Percentiles rank a stretch among this genome's conserved stretches.
Evolutionary conservation across 1,139 yeast species (phyloP).

Genomic region (Yamadazyma sp.): DNA sequence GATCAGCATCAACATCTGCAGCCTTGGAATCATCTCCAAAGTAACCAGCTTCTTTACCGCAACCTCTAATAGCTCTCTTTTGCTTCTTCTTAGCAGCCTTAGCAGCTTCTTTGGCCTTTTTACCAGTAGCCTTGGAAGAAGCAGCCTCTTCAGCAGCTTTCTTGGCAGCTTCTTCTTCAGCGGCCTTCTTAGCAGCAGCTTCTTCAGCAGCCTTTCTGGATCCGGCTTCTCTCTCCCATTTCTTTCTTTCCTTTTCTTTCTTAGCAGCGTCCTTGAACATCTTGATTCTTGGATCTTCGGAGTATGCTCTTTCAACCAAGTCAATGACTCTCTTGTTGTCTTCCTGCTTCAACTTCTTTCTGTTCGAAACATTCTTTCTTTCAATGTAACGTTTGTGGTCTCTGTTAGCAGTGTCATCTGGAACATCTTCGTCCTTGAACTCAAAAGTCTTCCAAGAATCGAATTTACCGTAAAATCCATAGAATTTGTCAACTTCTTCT

Average conservation of each 20-base stretch:
- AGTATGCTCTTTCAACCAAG: slow-evolving; percentile 81
- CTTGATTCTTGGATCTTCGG: slow-evolving; percentile 94
- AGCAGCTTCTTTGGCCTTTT: slow-evolving; percentile 96
- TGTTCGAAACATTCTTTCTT: slow-evolving; percentile 93
- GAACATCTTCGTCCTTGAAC: slow-evolving; percentile 98
- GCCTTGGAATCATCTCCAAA: slow-evolving; percentile 75
- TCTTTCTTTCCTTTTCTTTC: slow-evolving; percentile 90
- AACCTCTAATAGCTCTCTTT: slow-evolving; percentile 86
- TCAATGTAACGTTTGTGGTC: slow-evolving; percentile 98
- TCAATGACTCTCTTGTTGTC: slow-evolving; percentile 90
- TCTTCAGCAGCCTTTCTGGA: slow-evolving; percentile 95
- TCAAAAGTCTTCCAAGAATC: slow-evolving; percentile 99
- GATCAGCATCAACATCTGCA: slow-evolving; percentile 71
- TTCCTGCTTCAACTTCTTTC: slow-evolving; percentile 97
- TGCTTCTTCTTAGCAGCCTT: slow-evolving; percentile 95
- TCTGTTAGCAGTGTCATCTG: slow-evolving; percentile 98
- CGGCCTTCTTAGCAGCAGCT: slow-evolving; percentile 67
- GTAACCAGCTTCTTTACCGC: slow-evolving; percentile 82
- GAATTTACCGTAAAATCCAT: slow-evolving; percentile 89
- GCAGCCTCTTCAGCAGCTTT: slow-evolving; percentile 95
- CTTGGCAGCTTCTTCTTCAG: slow-evolving; percentile 69
- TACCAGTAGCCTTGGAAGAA: slow-evolving; percentile 74
- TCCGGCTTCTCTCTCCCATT: slow-evolving; percentile 98
- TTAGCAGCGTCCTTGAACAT: slow-evolving; percentile 90
- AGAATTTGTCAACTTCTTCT: slow-evolving; percentile 85